Evolutionary conservation across 352 stramenopile species (phyloP), one percentile per base, ranked within the genome.

Genomic region (Phytophthora crassamura): DNA sequence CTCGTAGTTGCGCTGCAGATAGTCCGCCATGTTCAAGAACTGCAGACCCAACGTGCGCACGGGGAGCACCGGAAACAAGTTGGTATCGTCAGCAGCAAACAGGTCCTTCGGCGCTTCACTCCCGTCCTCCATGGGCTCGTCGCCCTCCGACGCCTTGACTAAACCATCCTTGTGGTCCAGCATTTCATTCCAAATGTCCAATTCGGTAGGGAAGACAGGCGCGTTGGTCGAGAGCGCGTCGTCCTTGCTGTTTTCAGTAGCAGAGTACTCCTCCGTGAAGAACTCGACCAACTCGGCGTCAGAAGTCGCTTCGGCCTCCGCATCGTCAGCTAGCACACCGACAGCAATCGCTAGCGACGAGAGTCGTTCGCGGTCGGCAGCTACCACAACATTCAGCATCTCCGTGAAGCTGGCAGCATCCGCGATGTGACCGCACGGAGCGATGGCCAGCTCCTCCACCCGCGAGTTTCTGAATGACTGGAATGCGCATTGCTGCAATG

Each of bases 21-120:
- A 98, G 68, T 99, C 97, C 9, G 84, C 59, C 38, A 98, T 71
- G 14, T 96, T 98, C 15, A 99, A 75, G 66, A 98, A 99, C 69
- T 98, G 93, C 18, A 98, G 68, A 53, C 91, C 96, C n/a, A 99
- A 79, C 74, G 98, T 99, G 12, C 93, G 95, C 32, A 99, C 68
- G 5, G 93, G 84, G 11, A 98, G 66, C 3, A 93, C 1, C 2
- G 74, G 75, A 16, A 86, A 77, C 51, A 90, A 34, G 28, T 73
- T 72, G 4, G 47, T 14, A 33, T 81, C 53, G 15, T 75, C 67
- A 20, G 90, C 75, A 4, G 57, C 61, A 48, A 82, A 91, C 1
- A 88, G 56, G 35, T 48, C 45, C 11, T 33, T 39, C 11, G 16
- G 14, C 45, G 32, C 14, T 4, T 59, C 5, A 12, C 45, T 18